Percentiles rank a stretch among this genome's conserved stretches.
Evolutionary conservation across 2,329 filamentous ascomycete species (phyloP).

Genomic region (Neopestalotiopsis sp.): DNA sequence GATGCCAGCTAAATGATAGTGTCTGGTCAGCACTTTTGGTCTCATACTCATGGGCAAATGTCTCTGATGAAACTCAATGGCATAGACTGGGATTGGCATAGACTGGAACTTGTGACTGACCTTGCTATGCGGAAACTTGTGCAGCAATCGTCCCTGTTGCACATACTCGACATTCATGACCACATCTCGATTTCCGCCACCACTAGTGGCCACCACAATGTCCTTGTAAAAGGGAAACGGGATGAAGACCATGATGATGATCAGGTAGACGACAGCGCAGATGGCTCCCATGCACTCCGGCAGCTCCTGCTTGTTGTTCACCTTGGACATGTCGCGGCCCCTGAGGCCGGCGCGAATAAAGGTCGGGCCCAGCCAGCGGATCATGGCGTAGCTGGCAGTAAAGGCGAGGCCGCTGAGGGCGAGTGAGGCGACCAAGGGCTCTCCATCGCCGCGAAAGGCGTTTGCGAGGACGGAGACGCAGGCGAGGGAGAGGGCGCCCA

Average conservation of each 20-base stretch:
- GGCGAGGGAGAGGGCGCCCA: conserved; percentile 68
- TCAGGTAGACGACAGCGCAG: conserved; percentile 88
- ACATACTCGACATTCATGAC: conserved; percentile 75
- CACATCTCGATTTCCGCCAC: conserved; percentile 88
- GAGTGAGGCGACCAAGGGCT: conserved; percentile 86
- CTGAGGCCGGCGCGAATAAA: conserved; percentile 90
- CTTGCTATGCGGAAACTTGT: conserved; percentile 94
- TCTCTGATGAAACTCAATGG: not conserved
- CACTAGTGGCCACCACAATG: conserved; percentile 92
- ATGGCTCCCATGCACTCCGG: conserved; percentile 97
- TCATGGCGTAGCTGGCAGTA: conserved; percentile 79
- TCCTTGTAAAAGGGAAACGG: conserved; percentile 99
- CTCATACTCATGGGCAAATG: not conserved
- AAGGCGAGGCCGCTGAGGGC: conserved; percentile 88
- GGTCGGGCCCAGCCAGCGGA: conserved; percentile 89
- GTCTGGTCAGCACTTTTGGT: not conserved
- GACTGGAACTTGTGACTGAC: conserved; percentile 48
- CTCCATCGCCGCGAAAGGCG: conserved; percentile 77
- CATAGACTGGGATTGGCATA: not conserved
- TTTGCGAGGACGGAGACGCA: conserved; percentile 78
- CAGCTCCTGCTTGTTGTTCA: conserved; percentile 56
- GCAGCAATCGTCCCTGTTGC: conserved; percentile 82
- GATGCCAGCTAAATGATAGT: conserved; percentile 74
- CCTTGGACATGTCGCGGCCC: conserved; percentile 86
- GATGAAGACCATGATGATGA: conserved; percentile 89